phyloP scores from a whole-genome alignment of 208 protist genomes.

The Strigomonas galati region DNA sequence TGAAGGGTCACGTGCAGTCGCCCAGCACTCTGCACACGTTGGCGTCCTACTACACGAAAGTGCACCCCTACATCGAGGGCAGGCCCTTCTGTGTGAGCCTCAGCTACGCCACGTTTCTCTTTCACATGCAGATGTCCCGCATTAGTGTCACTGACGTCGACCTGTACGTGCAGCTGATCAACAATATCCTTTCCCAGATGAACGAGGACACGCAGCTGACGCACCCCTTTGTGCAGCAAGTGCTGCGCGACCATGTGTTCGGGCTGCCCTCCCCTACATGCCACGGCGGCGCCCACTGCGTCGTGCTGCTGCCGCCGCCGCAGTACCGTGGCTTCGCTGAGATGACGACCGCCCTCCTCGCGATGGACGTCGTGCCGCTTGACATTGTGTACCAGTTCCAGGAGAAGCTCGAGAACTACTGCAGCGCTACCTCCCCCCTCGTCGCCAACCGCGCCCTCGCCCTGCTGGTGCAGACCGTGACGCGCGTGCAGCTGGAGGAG shows the following conservation, averaged over 20 bases:
- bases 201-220: constrained; percentile 45
- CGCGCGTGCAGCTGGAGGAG: constrained; percentile 68
- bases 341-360: constrained; percentile 58
- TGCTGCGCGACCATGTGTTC: constrained; percentile 81
- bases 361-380: constrained; percentile 50
- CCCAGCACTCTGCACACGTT: constrained; percentile 80
- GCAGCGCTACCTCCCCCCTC: constrained; percentile 61
- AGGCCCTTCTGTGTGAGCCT: constrained; percentile 85
- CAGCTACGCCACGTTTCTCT: constrained; percentile 87
- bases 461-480: constrained; percentile 71
- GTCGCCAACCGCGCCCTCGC: constrained; percentile 79
- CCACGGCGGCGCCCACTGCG: constrained; percentile 67
- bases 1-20: constrained; percentile 65
- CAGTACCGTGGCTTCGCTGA: constrained; percentile 82
- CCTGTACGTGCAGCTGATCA: constrained; percentile 81
- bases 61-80: constrained; percentile 68
- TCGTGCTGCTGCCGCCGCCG: constrained; percentile 74
- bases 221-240: constrained; percentile 83
- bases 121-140: constrained; percentile 89
- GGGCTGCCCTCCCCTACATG: constrained; percentile 77
- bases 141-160: constrained; percentile 78
- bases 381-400: constrained; percentile 86
- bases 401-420: constrained; percentile 67
- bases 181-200: constrained; percentile 62
- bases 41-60: constrained; percentile 83